Evolutionary conservation across 2,329 filamentous ascomycete genomes (phyloP).

Genomic region (Calonectria multiphialidica): DNA sequence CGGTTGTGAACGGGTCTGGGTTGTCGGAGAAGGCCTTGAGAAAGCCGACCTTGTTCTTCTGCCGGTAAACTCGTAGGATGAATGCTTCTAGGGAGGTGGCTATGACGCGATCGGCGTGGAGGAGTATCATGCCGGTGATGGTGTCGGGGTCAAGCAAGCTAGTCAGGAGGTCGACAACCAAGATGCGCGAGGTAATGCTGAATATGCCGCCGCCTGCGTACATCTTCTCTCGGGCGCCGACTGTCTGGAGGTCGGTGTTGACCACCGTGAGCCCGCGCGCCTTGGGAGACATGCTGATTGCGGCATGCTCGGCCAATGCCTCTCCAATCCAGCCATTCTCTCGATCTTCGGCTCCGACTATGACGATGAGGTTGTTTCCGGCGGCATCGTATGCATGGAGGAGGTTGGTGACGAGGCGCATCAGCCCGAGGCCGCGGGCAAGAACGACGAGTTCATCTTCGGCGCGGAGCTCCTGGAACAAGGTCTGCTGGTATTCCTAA

Average conservation of each 20-base stretch:
- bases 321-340: conserved; percentile 99
- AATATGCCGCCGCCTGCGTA: conserved; percentile 92
- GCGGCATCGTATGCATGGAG: conserved; percentile 97
- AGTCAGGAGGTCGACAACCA: conserved; percentile 95
- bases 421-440: conserved; percentile 89
- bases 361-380: conserved; percentile 90
- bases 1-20: conserved; percentile 89
- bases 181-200: conserved; percentile 94
- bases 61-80: conserved; percentile 91
- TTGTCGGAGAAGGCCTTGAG: conserved; percentile 96
- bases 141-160: conserved; percentile 83
- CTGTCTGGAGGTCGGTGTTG: conserved; percentile 94
- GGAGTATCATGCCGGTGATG: conserved; percentile 86
- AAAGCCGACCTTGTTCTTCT: conserved; percentile 94
- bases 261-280: conserved; percentile 90
- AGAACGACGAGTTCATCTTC: conserved; percentile 96
- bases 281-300: conserved; percentile 84
- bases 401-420: conserved; percentile 94
- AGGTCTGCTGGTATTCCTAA: conserved; percentile 91
- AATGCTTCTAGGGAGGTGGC: conserved; percentile 95
- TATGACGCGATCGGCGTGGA: conserved; percentile 89
- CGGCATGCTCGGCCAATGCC: conserved; percentile 93
- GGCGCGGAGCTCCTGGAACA: conserved; percentile 89
- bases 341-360: conserved; percentile 90
- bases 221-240: conserved; percentile 89